Evolutionary conservation across 768 basidiomycete genomes (phyloP).

Genomic region (Cyclocybe cylindracea): DNA sequence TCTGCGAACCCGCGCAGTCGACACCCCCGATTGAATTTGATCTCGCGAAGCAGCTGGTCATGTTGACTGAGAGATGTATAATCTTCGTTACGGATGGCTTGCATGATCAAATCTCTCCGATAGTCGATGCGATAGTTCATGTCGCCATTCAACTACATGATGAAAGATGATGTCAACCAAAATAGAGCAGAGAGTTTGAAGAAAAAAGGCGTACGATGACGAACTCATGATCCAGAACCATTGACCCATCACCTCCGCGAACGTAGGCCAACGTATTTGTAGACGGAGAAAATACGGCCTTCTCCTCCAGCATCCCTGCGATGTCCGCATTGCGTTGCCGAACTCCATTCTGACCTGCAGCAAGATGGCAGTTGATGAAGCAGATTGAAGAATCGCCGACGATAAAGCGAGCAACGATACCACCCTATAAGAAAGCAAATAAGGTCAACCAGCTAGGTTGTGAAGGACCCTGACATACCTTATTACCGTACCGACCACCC

Average conservation of each 20-base stretch:
- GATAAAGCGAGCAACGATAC: constrained; percentile 85
- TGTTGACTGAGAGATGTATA: constrained; percentile 62
- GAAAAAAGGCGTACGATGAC: constrained; percentile 61
- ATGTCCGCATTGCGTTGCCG: constrained; percentile 86
- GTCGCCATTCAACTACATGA: constrained; percentile 78
- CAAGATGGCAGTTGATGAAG: constrained; percentile 96
- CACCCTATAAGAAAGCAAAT: constrained; percentile 56
- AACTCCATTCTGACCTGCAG: constrained; percentile 88
- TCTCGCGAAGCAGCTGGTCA: constrained; percentile 90
- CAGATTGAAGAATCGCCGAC: constrained; percentile 93
- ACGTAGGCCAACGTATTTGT: constrained; percentile 70
- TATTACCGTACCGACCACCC: constrained; percentile 93
- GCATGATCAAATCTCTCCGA: constrained; percentile 79
- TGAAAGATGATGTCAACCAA: constrained; percentile 1
- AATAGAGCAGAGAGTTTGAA: neutral
- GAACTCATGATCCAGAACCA: constrained; percentile 93
- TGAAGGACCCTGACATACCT: constrained; percentile 50
- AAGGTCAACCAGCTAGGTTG: neutral
- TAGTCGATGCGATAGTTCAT: constrained; percentile 98
- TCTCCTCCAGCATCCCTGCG: constrained; percentile 84
- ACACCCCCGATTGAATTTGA: constrained; percentile 85
- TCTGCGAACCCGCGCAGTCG: constrained; percentile 84
- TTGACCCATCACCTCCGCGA: constrained; percentile 91
- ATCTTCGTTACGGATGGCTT: constrained; percentile 69
- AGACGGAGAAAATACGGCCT: constrained; percentile 58